A percentile compares a stretch with the other conserved stretches of the same genome.
These are phyloP conservation scores for Aspergillus baeticus DNA, from an alignment of 495 filamentous ascomycete species.

Conservation along the genomic window DNA sequence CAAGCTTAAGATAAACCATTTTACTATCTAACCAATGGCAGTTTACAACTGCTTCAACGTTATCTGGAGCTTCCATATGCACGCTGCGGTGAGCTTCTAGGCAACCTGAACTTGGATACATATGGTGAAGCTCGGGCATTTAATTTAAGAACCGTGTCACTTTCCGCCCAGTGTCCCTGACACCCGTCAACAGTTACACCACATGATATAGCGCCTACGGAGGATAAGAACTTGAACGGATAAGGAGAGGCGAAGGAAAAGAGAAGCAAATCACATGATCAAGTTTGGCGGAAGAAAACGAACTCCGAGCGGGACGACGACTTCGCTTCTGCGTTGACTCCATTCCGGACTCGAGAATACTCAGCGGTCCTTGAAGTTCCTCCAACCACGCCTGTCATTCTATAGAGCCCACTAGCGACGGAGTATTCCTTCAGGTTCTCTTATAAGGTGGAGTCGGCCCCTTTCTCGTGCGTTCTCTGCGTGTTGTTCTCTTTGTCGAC, in stretches of 20 bases:
- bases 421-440: neutral
- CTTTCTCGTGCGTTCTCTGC: neutral
- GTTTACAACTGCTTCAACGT: too few relatives aligned
- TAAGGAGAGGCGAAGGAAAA: neutral
- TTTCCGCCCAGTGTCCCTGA: too few relatives aligned
- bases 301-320: conserved; percentile 5
- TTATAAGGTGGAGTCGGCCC: neutral
- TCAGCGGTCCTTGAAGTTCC: conserved; percentile 49
- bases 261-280: conserved; percentile 2
- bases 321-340: conserved; percentile 10
- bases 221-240: neutral
- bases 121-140: too few relatives aligned
- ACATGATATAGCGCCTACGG: too few relatives aligned
- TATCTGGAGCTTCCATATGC: too few relatives aligned
- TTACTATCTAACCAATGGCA: too few relatives aligned
- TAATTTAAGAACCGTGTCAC: too few relatives aligned
- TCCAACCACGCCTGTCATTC: neutral
- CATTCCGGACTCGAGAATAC: conserved; percentile 41
- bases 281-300: neutral
- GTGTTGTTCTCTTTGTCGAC: neutral
- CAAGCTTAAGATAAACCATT: too few relatives aligned
- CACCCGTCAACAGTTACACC: too few relatives aligned
- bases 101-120: too few relatives aligned
- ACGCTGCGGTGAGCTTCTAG: too few relatives aligned
- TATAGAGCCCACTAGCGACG: neutral